Base-by-base conservation (phyloP, 495 filamentous ascomycete genomes). In the Aspergillus conjunctus region DNA sequence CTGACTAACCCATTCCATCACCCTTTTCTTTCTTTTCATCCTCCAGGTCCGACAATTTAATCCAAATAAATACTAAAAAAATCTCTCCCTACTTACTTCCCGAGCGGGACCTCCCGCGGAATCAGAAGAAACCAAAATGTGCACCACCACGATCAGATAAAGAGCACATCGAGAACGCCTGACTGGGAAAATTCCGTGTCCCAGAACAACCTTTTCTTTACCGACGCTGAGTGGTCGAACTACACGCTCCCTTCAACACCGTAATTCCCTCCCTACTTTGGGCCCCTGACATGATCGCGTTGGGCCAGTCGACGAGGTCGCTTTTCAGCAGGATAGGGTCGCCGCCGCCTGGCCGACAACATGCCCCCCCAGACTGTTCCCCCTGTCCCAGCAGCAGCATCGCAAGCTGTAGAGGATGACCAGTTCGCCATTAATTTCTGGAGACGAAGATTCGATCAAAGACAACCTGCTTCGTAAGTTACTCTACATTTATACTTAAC, bases 251-350 rank as follows among this genome's bases (percentile, higher is more conserved):
- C 39, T 53, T 39, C 32, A 21, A 46, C 44, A 48, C 53, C 34
- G 58, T 32, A 32, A 26, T 34, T 46, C 30, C 15, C 50, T 43
- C 46, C n/a, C 21, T 39, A 46, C 30, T 51, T 33, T 45, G 45
- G 34, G n/a, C 59, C 59, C 67, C 62, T 69, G 67, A 65, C 60
- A 70, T 70, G 68, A 63, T 7, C 54, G 48, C 58, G 32, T 67
- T 54, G 59, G 61, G 46, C 51, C 59, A 60, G 58, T 63, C 54
- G 64, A 63, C 60, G 63, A 68, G 66, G 59, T 56, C 60, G 52
- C 37, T 56, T n/a, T 59, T 61, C 33, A 61, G 20, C 58, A 58
- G 51, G 34, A 56, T 37, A 48, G 51, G 50, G 53, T 58, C 33
- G 31, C 37, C 33, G 31, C 37, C 65, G 32, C 39, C 31, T 44